phyloP scores from a whole-genome alignment of 108 stramenopile genomes.

The Mediolabrus comicus region DNA sequence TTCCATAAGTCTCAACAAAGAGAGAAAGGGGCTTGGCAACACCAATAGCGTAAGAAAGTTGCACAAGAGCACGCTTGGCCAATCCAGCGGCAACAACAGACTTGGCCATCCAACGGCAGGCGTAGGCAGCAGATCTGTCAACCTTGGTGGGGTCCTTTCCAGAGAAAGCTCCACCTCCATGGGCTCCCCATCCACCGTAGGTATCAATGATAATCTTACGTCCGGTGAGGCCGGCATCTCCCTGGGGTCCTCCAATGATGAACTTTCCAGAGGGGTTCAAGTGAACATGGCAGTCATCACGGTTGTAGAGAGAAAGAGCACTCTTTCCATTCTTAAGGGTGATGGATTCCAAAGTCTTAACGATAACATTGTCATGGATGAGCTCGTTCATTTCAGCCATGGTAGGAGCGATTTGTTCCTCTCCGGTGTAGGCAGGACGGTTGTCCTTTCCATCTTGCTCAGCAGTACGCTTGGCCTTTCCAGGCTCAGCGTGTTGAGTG shows the following conservation, averaged over 20 bases:
- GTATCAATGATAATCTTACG: slow-evolving; percentile 99
- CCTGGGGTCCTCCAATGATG: slow-evolving; percentile 98
- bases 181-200: slow-evolving; percentile 98
- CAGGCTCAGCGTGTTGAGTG: slow-evolving; percentile 94
- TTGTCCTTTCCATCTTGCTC: slow-evolving; percentile 94
- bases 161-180: slow-evolving; percentile 97
- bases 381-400: slow-evolving; percentile 84
- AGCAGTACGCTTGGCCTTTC: slow-evolving; percentile 89
- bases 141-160: slow-evolving; percentile 99
- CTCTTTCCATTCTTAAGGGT: slow-evolving; percentile 72
- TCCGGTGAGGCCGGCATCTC: slow-evolving; percentile 96
- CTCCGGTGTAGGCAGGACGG: slow-evolving; percentile 85
- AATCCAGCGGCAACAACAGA: slow-evolving; percentile 91
- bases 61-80: slow-evolving; percentile 92
- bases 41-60: slow-evolving; percentile 96
- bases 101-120: slow-evolving; percentile 98
- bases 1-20: slow-evolving; percentile 95
- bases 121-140: slow-evolving; percentile 95
- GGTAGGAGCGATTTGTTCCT: slow-evolving; percentile 73
- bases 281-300: slow-evolving; percentile 92
- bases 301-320: slow-evolving; percentile 73
- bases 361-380: slow-evolving; percentile 81
- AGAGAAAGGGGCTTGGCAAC: slow-evolving; percentile 93
- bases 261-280: slow-evolving; percentile 94
- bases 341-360: slow-evolving; percentile 74